phyloP scores from a whole-genome alignment of 495 filamentous ascomycete genomes.

The Glonium stellatum region DNA sequence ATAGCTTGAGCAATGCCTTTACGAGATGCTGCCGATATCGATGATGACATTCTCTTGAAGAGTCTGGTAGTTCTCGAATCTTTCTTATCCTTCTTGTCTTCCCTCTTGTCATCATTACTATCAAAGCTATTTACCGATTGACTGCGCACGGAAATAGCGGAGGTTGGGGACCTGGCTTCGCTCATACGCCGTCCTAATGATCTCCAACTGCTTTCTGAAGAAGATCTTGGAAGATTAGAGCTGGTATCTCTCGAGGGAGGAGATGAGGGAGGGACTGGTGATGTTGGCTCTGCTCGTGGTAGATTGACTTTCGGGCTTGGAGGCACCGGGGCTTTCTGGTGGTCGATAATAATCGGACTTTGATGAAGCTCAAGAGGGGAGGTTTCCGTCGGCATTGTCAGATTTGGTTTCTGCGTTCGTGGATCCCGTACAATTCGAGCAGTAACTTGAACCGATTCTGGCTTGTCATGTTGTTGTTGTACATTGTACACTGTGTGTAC shows the following conservation, averaged over 20 bases:
- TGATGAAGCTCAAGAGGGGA: slow-evolving; percentile 56
- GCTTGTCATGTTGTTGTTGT: slow-evolving; percentile 20
- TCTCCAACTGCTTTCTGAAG: slow-evolving; percentile 36
- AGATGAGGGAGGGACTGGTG: slow-evolving; percentile 41
- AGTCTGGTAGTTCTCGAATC: slow-evolving; percentile 63
- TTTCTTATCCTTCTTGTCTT: slow-evolving; percentile 50
- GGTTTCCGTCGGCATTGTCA: slow-evolving; percentile 40
- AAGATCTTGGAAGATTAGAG: slow-evolving; percentile 29
- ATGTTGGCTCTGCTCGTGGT: slow-evolving; percentile 29
- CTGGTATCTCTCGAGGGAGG: slow-evolving; percentile 25
- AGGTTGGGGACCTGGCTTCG: slow-evolving; percentile 32
- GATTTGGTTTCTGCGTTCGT: slow-evolving; percentile 30
- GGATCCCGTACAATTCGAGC: slow-evolving; percentile 67
- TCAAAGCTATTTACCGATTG: slow-evolving; percentile 41
- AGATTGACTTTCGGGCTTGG: slow-evolving; percentile 14
- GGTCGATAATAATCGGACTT: slow-evolving; percentile 65
- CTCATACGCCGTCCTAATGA: slow-evolving; percentile 38
- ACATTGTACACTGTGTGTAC: slow-evolving; percentile 21
- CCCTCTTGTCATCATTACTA: slow-evolving; percentile 30
- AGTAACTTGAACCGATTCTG: slow-evolving; percentile 72
- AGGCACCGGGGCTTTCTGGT: slow-evolving; percentile 45
- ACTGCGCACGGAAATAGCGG: slow-evolving; percentile 36
- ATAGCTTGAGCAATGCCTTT: slow-evolving; percentile 46
- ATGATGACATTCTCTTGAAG: slow-evolving; percentile 59
- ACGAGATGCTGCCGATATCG: slow-evolving; percentile 52